Conservation (phyloP, 202 grass and related monocot genomes). For the Carex arenaria region DNA sequence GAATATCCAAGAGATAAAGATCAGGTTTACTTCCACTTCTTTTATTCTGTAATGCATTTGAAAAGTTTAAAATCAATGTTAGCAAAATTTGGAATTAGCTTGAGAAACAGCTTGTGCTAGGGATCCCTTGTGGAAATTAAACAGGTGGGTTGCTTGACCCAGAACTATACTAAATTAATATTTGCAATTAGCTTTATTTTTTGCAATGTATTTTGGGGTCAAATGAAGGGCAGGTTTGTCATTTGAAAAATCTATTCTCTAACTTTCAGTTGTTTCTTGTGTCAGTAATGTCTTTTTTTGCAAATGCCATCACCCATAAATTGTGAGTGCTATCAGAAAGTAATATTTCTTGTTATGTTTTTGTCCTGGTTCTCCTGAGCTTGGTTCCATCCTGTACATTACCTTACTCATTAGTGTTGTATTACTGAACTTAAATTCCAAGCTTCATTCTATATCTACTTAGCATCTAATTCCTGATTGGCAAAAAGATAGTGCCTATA, state of each 20-base stretch:
- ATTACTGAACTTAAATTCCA: not conserved
- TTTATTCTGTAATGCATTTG: not conserved
- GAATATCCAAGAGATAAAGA: conserved; percentile 90
- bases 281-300: not conserved
- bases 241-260: not conserved
- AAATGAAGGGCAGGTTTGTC: not conserved
- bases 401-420: not conserved
- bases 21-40: conserved; percentile 47
- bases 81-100: not conserved
- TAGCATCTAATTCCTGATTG: conserved; percentile 7
- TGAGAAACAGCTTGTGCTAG: no score
- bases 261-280: not conserved
- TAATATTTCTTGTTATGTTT: not conserved
- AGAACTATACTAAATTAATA: no score
- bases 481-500: not conserved
- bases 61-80: not conserved
- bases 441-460: not conserved
- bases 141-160: no score
- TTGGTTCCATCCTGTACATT: not conserved
- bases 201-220: not conserved
- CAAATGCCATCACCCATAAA: not conserved
- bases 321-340: not conserved
- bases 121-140: no score
- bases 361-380: not conserved
- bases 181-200: no score